phyloP scores from a whole-genome alignment of 306 rosid genomes.

The Inga leiocalycina region DNA sequence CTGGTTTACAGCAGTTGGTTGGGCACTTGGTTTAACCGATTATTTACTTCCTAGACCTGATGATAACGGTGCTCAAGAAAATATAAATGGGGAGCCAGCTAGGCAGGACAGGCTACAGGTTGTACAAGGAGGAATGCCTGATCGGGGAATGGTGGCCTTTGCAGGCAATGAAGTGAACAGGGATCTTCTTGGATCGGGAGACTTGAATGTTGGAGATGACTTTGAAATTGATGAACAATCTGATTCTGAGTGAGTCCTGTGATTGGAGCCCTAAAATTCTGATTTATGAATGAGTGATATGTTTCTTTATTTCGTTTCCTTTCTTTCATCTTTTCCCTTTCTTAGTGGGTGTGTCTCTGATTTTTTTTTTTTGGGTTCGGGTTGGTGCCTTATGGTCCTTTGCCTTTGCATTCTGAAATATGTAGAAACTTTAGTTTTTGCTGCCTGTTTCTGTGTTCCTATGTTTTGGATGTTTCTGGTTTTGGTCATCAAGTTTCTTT shows the following conservation, averaged over 20 bases:
- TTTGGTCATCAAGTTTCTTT: constrained; percentile 15
- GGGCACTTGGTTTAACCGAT: constrained; percentile 95
- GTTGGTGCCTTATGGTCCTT: not conserved
- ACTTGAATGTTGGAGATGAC: constrained; percentile 58
- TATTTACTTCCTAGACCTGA: constrained; percentile 90
- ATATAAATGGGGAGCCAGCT: constrained; percentile 83
- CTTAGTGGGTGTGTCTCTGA: not conserved
- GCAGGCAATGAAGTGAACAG: constrained; percentile 66
- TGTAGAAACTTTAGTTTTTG: constrained; percentile 1
- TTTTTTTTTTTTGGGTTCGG: not conserved
- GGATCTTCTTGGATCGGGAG: constrained; percentile 51
- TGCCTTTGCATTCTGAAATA: not conserved
- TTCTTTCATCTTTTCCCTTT: not conserved
- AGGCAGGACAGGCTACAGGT: constrained; percentile 83
- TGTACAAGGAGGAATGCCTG: constrained; percentile 65
- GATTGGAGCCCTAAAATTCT: not conserved
- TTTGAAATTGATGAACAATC: constrained; percentile 84
- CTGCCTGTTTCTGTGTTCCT: constrained; percentile 1
- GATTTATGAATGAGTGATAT: not conserved
- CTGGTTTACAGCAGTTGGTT: constrained; percentile 97
- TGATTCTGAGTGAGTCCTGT: constrained; percentile 88
- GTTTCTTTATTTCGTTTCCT: not conserved
- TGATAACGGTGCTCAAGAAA: constrained; percentile 78
- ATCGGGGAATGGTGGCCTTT: constrained; percentile 63
- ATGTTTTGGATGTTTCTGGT: not conserved